These are phyloP conservation scores for Alternaria ethzedia DNA, from an alignment of 2,329 filamentous ascomycete genomes.

Conservation along the genomic window DNA sequence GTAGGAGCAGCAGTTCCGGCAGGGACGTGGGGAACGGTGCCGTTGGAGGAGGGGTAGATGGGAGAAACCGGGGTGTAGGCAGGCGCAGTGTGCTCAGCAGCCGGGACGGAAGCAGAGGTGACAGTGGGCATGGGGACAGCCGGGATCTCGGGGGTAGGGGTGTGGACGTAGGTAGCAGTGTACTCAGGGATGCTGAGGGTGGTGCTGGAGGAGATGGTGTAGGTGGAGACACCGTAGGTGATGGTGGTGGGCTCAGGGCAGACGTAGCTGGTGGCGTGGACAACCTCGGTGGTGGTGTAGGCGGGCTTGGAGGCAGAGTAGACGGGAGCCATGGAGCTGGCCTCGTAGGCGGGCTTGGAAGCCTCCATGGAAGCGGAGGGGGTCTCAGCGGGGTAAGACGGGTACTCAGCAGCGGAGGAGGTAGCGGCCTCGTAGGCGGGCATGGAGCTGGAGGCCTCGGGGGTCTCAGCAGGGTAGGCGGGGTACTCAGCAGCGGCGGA, in stretches of 20 bases:
- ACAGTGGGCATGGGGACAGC: not conserved
- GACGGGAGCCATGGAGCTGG: not conserved
- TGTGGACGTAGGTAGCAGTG: slow-evolving; percentile 29
- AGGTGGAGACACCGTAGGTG: slow-evolving; percentile 39
- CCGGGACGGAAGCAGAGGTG: not conserved
- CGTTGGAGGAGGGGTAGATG: slow-evolving; percentile 16
- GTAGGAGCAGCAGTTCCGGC: slow-evolving; percentile 28
- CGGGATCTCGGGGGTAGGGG: slow-evolving; percentile 14
- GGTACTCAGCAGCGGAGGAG: not conserved
- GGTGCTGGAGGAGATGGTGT: slow-evolving; percentile 43
- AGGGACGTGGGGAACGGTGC: slow-evolving; percentile 23
- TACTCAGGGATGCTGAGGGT: slow-evolving; percentile 34
- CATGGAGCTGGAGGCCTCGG: slow-evolving; percentile 1
- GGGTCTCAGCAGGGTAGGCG: slow-evolving; percentile 1
- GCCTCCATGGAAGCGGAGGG: not conserved
- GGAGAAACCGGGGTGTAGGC: slow-evolving; percentile 18
- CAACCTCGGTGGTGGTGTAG: slow-evolving; percentile 38
- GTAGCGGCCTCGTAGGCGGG: slow-evolving; percentile 1
- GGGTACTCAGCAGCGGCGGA: slow-evolving; percentile 10
- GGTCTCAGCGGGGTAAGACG: slow-evolving; percentile 1
- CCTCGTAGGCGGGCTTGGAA: not conserved
- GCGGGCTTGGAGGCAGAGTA: slow-evolving; percentile 10
- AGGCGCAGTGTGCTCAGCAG: not conserved
- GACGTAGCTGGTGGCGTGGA: slow-evolving; percentile 31
- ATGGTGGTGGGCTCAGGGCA: slow-evolving; percentile 34